These are phyloP conservation scores for Stephania cephalantha DNA, from an alignment of 164 flowering plant species.

Conservation along the genomic window DNA sequence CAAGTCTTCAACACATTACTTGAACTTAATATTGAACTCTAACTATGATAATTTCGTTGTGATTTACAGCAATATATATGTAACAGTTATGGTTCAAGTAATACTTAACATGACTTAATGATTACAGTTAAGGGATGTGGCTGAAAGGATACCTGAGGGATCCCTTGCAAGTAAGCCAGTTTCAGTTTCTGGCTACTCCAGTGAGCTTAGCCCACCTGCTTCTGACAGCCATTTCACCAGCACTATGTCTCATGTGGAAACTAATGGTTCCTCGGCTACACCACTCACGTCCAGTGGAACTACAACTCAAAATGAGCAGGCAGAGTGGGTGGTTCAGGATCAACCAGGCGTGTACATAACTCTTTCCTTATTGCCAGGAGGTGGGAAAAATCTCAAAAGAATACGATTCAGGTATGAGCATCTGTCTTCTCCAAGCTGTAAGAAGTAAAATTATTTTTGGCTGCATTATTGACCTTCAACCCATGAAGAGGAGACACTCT, in stretches of 20 bases:
- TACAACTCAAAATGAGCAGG: conserved; percentile 33
- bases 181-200: conserved; percentile 18
- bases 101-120: neutral
- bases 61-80: neutral
- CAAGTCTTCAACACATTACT: neutral
- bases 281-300: conserved; percentile 26
- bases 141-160: conserved; percentile 41
- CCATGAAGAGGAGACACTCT: neutral
- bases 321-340: conserved; percentile 62
- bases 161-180: conserved; percentile 13
- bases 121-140: conserved; percentile 64
- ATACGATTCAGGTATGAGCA: conserved; percentile 83
- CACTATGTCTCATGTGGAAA: conserved; percentile 27
- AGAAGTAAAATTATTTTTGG: neutral
- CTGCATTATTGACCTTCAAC: neutral
- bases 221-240: conserved; percentile 28
- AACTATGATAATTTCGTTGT: neutral
- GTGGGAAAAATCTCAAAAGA: conserved; percentile 69
- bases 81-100: neutral
- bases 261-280: conserved; percentile 22
- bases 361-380: conserved; percentile 46
- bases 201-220: conserved; percentile 8
- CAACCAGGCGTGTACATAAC: conserved; percentile 83
- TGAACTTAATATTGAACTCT: neutral
- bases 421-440: conserved; percentile 3